Base-by-base conservation (phyloP, 192 early-diverging fungal species). In the Rhizoclosmatium globosum region DNA sequence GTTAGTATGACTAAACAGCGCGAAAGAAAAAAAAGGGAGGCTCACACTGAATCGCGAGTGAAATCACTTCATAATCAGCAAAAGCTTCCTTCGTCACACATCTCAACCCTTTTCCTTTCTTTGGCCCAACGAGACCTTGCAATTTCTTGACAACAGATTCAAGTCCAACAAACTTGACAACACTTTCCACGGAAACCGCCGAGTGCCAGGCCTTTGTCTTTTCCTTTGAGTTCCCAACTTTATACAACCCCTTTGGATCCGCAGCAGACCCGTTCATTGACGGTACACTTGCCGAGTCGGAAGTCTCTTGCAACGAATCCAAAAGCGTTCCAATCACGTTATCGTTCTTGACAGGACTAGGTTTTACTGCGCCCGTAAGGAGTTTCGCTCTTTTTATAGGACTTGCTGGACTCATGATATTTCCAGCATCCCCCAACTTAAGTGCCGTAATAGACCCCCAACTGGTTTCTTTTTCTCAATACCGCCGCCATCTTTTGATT, bases 311-410 rank as follows among this genome's bases (percentile, higher is more conserved):
- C 57, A 74, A 47, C 44, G 72, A 23, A 17, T 74, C 58, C 72
- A 59, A 64, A 17, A 74, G n/a, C n/a, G 23, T 19, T 42, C 44
- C 44, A 17, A 47, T 43, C 4, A 41, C 39, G 9, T 31, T 23
- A 19, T 62, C 21, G n/a, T 19, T 72, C 72, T 74, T 74, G 13
- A 31, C 72, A 43, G 72, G 72, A 13, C 59, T 64, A n/a, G 72
- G 72, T 43, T 74, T 74, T 59, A 74, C 72, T 6, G 72, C 72
- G 2, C 72, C 72, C 6, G 72, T 60, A 7, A 74, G 39, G 4
- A 74, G 17, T 11, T 44, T n/a, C 44, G 17, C 44, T 21, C 44
- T 60, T 74, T 74, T 74, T 2, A 74, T 31, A 2, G 72, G 72
- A 59, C 56, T 47, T 47, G 58, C 72, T 19, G 21, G 19, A 48